phyloP scores from a whole-genome alignment of 371 early-diverging fungal species.

The Mucor racemosus region DNA sequence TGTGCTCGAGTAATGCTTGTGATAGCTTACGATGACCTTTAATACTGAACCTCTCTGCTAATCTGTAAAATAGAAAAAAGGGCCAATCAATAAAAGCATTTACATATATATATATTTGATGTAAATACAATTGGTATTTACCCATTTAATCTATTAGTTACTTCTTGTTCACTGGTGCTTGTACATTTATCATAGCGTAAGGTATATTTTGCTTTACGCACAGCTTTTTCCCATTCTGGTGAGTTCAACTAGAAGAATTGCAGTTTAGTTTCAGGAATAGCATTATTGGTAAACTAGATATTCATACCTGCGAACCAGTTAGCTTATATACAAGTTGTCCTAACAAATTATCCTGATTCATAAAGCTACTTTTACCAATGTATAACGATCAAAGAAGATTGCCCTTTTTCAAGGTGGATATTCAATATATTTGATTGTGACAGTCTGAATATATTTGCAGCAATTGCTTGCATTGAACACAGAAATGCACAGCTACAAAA shows the following conservation, averaged over 20 bases:
- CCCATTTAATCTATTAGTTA: slow-evolving; percentile 22
- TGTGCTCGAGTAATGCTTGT: slow-evolving; percentile 10
- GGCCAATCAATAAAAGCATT: no score
- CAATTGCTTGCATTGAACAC: not conserved
- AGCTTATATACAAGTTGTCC: slow-evolving; percentile 8
- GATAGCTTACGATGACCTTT: slow-evolving; percentile 22
- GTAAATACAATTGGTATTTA: not conserved
- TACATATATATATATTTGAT: no score
- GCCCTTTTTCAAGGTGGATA: not conserved
- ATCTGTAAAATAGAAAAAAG: slow-evolving; percentile 1
- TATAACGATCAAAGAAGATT: not conserved
- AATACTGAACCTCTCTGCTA: slow-evolving; percentile 23
- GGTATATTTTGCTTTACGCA: slow-evolving; percentile 20
- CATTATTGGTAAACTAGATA: no score
- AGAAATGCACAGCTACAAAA: no score
- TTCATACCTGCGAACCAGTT: not conserved
- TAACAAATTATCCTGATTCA: not conserved
- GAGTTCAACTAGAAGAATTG: not conserved
- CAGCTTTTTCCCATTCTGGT: slow-evolving; percentile 2
- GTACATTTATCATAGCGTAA: slow-evolving; percentile 24
- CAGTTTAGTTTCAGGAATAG: no score
- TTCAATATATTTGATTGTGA: not conserved
- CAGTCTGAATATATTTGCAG: not conserved
- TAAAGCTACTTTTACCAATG: not conserved
- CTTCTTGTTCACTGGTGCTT: slow-evolving; percentile 28